phyloP scores from a whole-genome alignment of 2,329 filamentous ascomycete genomes.

The Fusarium oligoseptatum region DNA sequence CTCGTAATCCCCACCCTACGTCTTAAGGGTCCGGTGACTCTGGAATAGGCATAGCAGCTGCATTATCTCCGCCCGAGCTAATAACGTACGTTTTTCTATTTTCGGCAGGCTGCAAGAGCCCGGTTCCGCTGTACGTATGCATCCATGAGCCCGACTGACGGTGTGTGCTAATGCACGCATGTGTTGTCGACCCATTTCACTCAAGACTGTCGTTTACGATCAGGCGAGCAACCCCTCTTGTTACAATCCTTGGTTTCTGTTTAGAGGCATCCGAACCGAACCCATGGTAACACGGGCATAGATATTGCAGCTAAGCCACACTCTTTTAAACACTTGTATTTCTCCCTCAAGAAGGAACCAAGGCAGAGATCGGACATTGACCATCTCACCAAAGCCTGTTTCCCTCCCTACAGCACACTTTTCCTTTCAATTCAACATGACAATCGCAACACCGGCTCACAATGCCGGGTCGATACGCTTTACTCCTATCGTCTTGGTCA shows the following conservation, averaged over 20 bases:
- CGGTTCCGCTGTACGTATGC: not conserved
- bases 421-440: not conserved
- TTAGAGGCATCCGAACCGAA: not conserved
- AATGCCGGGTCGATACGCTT: constrained; percentile 13
- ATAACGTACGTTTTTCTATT: not conserved
- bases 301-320: not conserved
- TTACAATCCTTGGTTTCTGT: not conserved
- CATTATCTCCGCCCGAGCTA: not conserved
- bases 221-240: not conserved
- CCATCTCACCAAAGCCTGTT: not conserved
- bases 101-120: not conserved
- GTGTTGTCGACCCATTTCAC: not conserved
- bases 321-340: not conserved
- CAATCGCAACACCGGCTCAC: constrained; percentile 1
- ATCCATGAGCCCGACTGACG: not conserved
- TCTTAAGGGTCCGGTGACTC: not conserved
- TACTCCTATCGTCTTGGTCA: constrained; percentile 9
- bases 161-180: not conserved
- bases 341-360: not conserved
- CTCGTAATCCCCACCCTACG: not conserved
- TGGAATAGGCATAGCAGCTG: not conserved
- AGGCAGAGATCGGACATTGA: not conserved
- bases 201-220: not conserved
- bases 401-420: not conserved
- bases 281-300: not conserved